These are phyloP conservation scores for Kwoniella sp. DNA, from an alignment of 768 basidiomycete species.

Conservation along the genomic window DNA sequence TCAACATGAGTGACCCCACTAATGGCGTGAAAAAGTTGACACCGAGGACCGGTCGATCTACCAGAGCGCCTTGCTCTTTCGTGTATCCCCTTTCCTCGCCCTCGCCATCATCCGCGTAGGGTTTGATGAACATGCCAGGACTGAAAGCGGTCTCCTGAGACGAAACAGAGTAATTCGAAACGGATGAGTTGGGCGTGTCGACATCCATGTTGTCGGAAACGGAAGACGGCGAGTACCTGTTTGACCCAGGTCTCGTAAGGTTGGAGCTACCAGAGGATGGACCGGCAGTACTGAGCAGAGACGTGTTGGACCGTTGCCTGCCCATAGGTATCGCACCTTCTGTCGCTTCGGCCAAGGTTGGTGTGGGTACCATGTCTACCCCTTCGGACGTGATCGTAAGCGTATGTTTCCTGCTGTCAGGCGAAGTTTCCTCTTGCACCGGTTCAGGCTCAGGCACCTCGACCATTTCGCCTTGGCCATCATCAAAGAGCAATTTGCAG, in stretches of 20 bases:
- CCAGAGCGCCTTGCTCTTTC: slow-evolving; percentile 29
- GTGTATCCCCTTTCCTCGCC: slow-evolving; percentile 7
- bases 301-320: slow-evolving; percentile 9
- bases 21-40: slow-evolving; percentile 89
- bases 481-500: slow-evolving; percentile 68
- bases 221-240: slow-evolving; percentile 7
- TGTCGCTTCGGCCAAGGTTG: slow-evolving; percentile 35
- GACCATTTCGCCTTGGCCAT: slow-evolving; percentile 39
- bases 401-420: slow-evolving; percentile 6
- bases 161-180: slow-evolving; percentile 6
- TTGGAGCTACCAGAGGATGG: slow-evolving; percentile 23
- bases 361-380: slow-evolving; percentile 39
- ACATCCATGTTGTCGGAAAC: slow-evolving; percentile 7
- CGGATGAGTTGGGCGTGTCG: slow-evolving; percentile 19
- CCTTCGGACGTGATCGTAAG: slow-evolving; percentile 49
- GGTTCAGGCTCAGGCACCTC: slow-evolving; percentile 11
- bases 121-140: slow-evolving; percentile 23
- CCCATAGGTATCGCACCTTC: slow-evolving; percentile 17
- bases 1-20: slow-evolving; percentile 82
- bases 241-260: slow-evolving; percentile 16
- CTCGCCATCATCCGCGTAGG: slow-evolving; percentile 27
- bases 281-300: slow-evolving; percentile 1
- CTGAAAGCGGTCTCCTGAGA: slow-evolving; percentile 33
- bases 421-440: neutral
- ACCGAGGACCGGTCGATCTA: slow-evolving; percentile 59